Percentiles rank a stretch among this genome's conserved stretches.
Conservation (phyloP, 2,329 filamentous ascomycete genomes). For the Trematosphaeria pertusa region DNA sequence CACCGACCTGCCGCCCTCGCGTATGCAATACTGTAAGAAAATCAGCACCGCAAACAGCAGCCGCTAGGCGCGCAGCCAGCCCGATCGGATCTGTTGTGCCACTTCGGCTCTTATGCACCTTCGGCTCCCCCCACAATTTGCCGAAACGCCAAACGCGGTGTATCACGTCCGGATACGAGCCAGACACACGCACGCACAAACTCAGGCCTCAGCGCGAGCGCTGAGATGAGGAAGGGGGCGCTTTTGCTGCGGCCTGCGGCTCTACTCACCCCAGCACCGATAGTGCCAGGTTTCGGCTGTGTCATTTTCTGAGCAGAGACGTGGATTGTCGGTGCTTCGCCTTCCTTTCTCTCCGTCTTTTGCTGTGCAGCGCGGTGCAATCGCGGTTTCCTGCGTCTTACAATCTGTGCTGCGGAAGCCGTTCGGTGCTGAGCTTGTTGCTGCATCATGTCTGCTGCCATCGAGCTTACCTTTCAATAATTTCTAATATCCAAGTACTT, state of each 20-base stretch:
- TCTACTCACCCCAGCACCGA: neutral
- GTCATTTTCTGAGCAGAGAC: no score
- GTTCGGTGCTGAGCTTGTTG: neutral
- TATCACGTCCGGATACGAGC: neutral
- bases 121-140: neutral
- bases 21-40: no score
- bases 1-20: no score
- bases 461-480: neutral
- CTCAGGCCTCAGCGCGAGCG: neutral
- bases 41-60: no score
- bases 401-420: neutral
- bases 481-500: constrained; percentile 1
- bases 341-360: neutral
- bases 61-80: neutral
- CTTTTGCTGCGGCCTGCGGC: neutral
- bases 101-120: neutral
- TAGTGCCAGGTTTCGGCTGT: no score
- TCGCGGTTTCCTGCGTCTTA: neutral
- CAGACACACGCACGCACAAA: neutral
- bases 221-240: neutral
- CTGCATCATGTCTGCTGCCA: no score
- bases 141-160: neutral
- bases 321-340: neutral
- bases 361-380: neutral
- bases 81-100: neutral